Base-by-base conservation (phyloP, 73 alveolate species). In the Uronychia setigera region DNA sequence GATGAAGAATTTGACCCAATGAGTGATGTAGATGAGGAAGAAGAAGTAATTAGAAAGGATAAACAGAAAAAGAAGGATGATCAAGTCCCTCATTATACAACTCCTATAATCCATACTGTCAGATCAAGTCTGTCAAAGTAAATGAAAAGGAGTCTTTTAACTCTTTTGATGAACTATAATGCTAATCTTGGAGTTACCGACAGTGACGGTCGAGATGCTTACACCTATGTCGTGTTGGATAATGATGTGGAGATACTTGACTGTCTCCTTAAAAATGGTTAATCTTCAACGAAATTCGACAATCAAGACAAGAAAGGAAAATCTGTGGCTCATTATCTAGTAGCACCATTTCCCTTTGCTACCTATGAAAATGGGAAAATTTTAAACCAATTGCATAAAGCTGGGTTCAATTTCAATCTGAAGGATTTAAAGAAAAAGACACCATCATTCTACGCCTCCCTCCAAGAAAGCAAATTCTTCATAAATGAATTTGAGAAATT, bases 331-430 rank as follows among this genome's bases (percentile, higher is more conserved):
- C 98, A 95, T 84, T 94, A 85, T 81, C 81, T 93, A 34, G 93
- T 95, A 5, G 80, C 88, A 35, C 95, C 98, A n/a, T 67, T 92
- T 33, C 92, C 90, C 31, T 95, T 79, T 85, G 99, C 98, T 33
- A 93, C 99, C 35, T 95, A 89, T 92, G 99, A 97, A 88, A 97
- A 97, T 87, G 75, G 35, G 32, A 92, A 93, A 32, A 81, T 97
- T 86, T 90, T 97, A 33, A 81, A 95, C 75, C 82, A 60, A 78
- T 86, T 94, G 74, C 60, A 91, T 33, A 86, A 89, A 29, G 87
- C 87, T 26, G 92, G 95, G 0, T 93, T 93, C 60, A 76, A 86
- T 29, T 88, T 82, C 1, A 89, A 84, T 57, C 67, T 91, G 13
- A 79, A 26, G 77, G 99, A 97, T 79, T 80, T 83, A 29, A 46